These are phyloP conservation scores for Rhodotorula babjevae DNA, from an alignment of 768 basidiomycete genomes.

Conservation along the genomic window DNA sequence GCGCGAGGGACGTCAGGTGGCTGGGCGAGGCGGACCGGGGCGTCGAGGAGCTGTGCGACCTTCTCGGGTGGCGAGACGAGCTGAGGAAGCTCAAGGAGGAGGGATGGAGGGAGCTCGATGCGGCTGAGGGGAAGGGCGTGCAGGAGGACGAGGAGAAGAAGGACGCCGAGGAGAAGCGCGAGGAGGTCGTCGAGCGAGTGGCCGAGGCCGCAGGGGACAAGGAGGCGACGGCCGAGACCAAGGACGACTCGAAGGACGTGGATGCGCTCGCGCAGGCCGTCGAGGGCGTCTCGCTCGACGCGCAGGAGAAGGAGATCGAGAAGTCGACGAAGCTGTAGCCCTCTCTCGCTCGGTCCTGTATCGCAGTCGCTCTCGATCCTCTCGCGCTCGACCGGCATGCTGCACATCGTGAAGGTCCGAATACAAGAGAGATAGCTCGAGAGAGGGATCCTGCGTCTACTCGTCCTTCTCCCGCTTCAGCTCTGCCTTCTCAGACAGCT, in stretches of 20 bases:
- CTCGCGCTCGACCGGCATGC: background rate
- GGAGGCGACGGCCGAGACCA: background rate
- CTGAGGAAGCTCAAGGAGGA: conserved; percentile 2
- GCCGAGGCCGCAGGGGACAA: background rate
- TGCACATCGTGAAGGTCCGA: background rate
- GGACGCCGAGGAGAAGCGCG: background rate
- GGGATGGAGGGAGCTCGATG: conserved; percentile 6
- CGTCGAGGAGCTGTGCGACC: conserved; percentile 13
- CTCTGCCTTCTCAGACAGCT: conserved; percentile 18
- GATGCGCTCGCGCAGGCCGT: conserved; percentile 15
- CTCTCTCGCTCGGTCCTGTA: background rate
- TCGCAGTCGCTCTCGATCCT: background rate
- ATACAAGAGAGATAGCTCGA: background rate
- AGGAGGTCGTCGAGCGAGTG: background rate
- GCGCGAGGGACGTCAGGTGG: conserved; percentile 22
- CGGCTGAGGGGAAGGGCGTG: background rate
- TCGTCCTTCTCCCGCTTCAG: background rate
- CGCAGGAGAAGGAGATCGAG: background rate
- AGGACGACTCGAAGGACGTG: background rate
- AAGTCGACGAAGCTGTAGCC: background rate
- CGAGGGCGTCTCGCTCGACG: background rate
- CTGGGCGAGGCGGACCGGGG: conserved; percentile 18
- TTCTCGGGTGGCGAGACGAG: conserved; percentile 20
- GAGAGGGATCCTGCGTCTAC: background rate
- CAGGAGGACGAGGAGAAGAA: background rate